Base-by-base conservation (phyloP, 1,284 basidiomycete genomes). In the Puccinia polysora region DNA sequence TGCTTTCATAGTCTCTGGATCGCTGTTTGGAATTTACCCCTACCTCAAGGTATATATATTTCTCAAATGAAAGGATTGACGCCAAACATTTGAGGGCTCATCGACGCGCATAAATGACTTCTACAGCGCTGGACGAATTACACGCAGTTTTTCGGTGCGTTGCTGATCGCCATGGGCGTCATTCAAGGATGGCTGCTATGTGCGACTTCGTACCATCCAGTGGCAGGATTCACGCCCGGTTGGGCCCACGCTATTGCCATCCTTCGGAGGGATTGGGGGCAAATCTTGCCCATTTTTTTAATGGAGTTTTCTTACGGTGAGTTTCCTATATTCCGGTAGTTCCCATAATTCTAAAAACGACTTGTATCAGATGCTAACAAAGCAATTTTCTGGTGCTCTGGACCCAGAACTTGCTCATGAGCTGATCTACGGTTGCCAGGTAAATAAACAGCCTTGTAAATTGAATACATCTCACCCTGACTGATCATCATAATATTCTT, bases 161-260 rank as follows among this genome's bases (percentile, higher is more conserved):
- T 69, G 23, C 56, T 69, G 23, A 69, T 69, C 49, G 40, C 65
- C 28, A 69, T 69, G 65, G 65, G 65, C 5, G 65, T 69, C 4
- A 69, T 59, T 25, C 65, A 69, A 20, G 65, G 40, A 53, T 69
- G 65, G 65, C 53, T 69, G 12, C 38, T 45, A 30, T 69, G 65
- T n/a, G 65, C 65, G 23, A 50, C 55, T n/a, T 15, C 18, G 1
- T 59, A 69, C 30, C 47, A 58, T 10, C 65, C 65, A 14, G 28
- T 69, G 20, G 28, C 53, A 18, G 65, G 65, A 10, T 47, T 23
- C 23, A 28, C 40, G 10, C 53, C 50, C 15, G 65, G 55, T 30
- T 59, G 53, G 65, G 2, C 55, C 25, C 65, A 69, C 36, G 40
- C 52, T 15, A n/a, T 49, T n/a, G 55, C 55, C 23, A 69, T 69